Percentiles rank a stretch among this genome's conserved stretches.
phyloP scores from a whole-genome alignment of 2,329 filamentous ascomycete species.

The Rhinocladiella similis region DNA sequence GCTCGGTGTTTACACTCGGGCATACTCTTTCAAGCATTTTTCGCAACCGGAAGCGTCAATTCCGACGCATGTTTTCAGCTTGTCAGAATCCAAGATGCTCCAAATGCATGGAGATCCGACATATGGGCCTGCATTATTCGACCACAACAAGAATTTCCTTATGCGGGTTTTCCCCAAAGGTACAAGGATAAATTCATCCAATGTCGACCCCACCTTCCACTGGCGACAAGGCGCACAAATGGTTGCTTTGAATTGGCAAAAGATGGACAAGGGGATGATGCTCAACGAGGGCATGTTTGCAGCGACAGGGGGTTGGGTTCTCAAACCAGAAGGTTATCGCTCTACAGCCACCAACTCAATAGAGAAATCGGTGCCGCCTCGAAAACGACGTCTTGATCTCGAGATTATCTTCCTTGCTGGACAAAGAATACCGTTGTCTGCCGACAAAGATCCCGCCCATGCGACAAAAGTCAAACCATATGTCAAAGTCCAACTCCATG shows the following conservation, averaged over 20 bases:
- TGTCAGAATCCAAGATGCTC: slow-evolving; percentile 64
- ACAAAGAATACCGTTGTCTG: slow-evolving; percentile 70
- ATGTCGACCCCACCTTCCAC: slow-evolving; percentile 79
- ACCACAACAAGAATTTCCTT: slow-evolving; percentile 77
- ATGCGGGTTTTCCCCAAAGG: slow-evolving; percentile 90
- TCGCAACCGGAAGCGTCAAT: slow-evolving; percentile 59
- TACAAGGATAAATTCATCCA: slow-evolving; percentile 78
- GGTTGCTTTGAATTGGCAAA: slow-evolving; percentile 92
- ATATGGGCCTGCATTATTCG: slow-evolving; percentile 63
- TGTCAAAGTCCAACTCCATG: slow-evolving; percentile 77
- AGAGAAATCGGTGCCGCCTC: slow-evolving; percentile 39
- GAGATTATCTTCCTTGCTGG: slow-evolving; percentile 73
- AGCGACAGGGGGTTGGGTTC: slow-evolving; percentile 76
- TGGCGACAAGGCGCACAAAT: slow-evolving; percentile 90
- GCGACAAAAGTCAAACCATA: slow-evolving; percentile 65
- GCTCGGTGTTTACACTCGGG: slow-evolving; percentile 83
- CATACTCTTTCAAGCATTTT: slow-evolving; percentile 75
- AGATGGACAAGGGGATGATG: slow-evolving; percentile 91
- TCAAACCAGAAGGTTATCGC: slow-evolving; percentile 78
- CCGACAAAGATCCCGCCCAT: slow-evolving; percentile 40
- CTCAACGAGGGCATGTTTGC: slow-evolving; percentile 91
- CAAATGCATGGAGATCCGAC: slow-evolving; percentile 60
- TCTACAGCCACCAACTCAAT: slow-evolving; percentile 28
- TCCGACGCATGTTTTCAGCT: slow-evolving; percentile 64
- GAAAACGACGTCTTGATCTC: slow-evolving; percentile 62